Evolutionary conservation across 257 asterid genomes (phyloP), one percentile per base, ranked within the genome.

Genomic region (Ophiorrhiza pumila): DNA sequence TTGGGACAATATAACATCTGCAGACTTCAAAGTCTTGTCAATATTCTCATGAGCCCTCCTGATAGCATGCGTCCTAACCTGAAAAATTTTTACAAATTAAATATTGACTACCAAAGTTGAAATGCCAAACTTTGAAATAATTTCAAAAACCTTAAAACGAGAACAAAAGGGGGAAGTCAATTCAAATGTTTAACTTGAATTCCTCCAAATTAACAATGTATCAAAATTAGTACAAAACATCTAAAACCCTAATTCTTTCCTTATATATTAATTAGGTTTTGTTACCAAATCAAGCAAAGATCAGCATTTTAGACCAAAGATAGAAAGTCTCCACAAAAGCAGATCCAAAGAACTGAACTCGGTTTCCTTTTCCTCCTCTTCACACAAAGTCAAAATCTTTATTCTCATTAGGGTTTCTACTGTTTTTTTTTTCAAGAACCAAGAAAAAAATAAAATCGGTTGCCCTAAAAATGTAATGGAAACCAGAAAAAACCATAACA

Each of bases 11-110:
- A 95, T 90, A 84, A 89, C 91, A 74, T 92, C 98, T 23, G 98
- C 97, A 35, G 99, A 92, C 91, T 92, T 95, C 85, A 95, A 76
- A 73, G 99, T 90, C 85, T 71, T 90, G 85, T 95, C 98, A 64
- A 95, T 95, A 79, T 92, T 95, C 85, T 90, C 97, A 77, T 95
- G 99, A 69, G 99, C 98, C 84, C 88, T 85, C 80, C 98, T 85
- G 71, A 92, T 87, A 62, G 99, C 96, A 84, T 95, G 97, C 34
- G 99, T 95, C 80, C 95, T 89, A 76, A 95, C 85, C 99, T 95
- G 79, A 81, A 84, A 76, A 80, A 73, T 47, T 55, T 52, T 39
- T 4, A 14, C 9, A 64, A 62, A 63, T 52, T 17, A 59, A 65
- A 75, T 20, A 68, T 17, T 58, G 58, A 66, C 50, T 59, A 63